Conservation (phyloP, 768 basidiomycete genomes). For the Mycena alexandri region DNA sequence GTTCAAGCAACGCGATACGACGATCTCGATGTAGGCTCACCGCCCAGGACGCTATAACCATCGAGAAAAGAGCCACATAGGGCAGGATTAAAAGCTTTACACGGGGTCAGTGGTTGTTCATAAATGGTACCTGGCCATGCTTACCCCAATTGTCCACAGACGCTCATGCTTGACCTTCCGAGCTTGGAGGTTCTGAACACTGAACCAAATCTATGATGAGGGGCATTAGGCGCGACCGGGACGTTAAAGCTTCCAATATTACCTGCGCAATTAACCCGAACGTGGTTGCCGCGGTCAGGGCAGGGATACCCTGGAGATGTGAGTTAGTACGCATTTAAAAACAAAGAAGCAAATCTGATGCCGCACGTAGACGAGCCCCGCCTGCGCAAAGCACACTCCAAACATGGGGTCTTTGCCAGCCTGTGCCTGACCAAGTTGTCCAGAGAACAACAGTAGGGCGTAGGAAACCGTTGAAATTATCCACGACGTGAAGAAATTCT, state of each 20-base stretch:
- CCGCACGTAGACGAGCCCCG: slow-evolving; percentile 43
- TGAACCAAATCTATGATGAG: slow-evolving; percentile 40
- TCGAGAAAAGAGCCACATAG: slow-evolving; percentile 37
- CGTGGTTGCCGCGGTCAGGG: slow-evolving; percentile 41
- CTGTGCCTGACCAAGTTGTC: slow-evolving; percentile 29
- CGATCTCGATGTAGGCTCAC: slow-evolving; percentile 15
- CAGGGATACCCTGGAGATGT: slow-evolving; percentile 34
- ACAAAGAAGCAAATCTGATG: slow-evolving; percentile 29
- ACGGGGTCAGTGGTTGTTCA: not conserved
- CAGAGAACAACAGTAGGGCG: slow-evolving; percentile 43
- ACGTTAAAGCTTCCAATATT: not conserved
- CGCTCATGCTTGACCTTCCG: slow-evolving; percentile 31
- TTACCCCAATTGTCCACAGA: slow-evolving; percentile 26
- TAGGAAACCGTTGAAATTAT: slow-evolving; percentile 46
- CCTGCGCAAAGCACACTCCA: slow-evolving; percentile 43
- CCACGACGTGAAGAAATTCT: slow-evolving; percentile 47
- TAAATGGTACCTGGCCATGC: not conserved
- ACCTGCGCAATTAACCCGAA: slow-evolving; percentile 41
- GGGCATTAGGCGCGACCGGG: not conserved
- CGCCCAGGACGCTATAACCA: slow-evolving; percentile 39
- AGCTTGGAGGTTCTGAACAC: slow-evolving; percentile 32
- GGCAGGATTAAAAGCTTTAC: slow-evolving; percentile 39
- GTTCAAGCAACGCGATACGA: not conserved
- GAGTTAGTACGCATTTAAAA: not conserved
- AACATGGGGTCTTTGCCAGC: slow-evolving; percentile 27